Evolutionary conservation across 2,329 filamentous ascomycete genomes (phyloP).

Genomic region (Microsporum audouinii): DNA sequence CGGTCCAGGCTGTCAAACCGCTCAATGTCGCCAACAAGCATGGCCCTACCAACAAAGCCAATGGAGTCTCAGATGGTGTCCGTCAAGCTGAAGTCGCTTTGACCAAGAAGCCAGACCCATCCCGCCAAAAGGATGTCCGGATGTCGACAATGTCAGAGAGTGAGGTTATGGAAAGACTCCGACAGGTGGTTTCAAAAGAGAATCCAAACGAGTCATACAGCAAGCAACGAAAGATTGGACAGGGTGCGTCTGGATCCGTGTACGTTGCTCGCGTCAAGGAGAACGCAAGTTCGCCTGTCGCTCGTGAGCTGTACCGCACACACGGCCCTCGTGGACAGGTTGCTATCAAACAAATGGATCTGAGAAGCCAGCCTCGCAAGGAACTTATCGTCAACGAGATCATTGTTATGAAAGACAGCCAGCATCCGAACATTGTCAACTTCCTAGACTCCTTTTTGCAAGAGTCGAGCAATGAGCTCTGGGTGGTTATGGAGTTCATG

Average conservation of each 20-base stretch:
- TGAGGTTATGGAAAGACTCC: slow-evolving; percentile 92
- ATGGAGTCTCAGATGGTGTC: slow-evolving; percentile 49
- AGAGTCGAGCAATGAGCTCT: slow-evolving; percentile 89
- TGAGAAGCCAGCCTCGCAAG: slow-evolving; percentile 92
- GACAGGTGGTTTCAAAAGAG: slow-evolving; percentile 89
- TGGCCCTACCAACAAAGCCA: slow-evolving; percentile 31
- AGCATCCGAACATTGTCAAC: slow-evolving; percentile 97
- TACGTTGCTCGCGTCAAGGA: slow-evolving; percentile 96
- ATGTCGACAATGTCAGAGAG: slow-evolving; percentile 98
- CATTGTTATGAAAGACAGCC: slow-evolving; percentile 99
- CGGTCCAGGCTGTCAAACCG: slow-evolving; percentile 54
- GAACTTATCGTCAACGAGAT: slow-evolving; percentile 99
- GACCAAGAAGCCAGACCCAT: slow-evolving; percentile 64
- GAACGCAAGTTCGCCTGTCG: slow-evolving; percentile 66
- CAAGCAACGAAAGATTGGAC: slow-evolving; percentile 99
- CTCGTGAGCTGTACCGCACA: slow-evolving; percentile 63
- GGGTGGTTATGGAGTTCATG: slow-evolving; percentile 99
- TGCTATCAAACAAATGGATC: slow-evolving; percentile 99
- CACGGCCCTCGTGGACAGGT: slow-evolving; percentile 79
- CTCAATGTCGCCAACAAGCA: slow-evolving; percentile 65
- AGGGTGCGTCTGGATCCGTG: slow-evolving; percentile 93
- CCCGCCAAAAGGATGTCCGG: slow-evolving; percentile 76
- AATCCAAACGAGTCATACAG: slow-evolving; percentile 92
- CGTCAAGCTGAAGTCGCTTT: slow-evolving; percentile 85
- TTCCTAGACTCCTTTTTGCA: slow-evolving; percentile 94